These are phyloP conservation scores for Erodium chrysanthum DNA, from an alignment of 441 rosid species.

Conservation along the genomic window DNA sequence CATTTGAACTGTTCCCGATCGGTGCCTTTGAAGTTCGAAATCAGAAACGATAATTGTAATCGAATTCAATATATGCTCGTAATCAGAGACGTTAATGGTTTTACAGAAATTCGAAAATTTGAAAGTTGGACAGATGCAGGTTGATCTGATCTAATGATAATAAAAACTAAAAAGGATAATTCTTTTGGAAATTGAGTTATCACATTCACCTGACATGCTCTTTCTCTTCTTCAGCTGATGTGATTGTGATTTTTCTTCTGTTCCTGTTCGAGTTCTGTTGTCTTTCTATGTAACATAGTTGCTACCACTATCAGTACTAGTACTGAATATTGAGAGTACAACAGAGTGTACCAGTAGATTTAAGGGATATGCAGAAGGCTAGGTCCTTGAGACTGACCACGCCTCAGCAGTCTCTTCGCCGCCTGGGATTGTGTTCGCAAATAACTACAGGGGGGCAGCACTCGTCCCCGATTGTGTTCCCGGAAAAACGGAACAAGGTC, in stretches of 20 bases:
- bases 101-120: background rate
- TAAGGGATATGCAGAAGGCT: constrained; percentile 12
- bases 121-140: background rate
- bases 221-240: background rate
- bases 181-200: background rate
- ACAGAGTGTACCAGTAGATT: background rate
- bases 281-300: background rate
- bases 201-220: background rate
- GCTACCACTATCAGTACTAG: background rate
- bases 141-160: background rate
- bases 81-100: background rate
- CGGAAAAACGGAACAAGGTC: constrained; percentile 70
- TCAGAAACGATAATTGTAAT: background rate
- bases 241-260: background rate
- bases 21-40: background rate
- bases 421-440: constrained; percentile 81
- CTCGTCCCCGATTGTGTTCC: constrained; percentile 81
- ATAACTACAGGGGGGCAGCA: constrained; percentile 53
- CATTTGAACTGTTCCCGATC: constrained; percentile 6
- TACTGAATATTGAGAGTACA: background rate
- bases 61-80: background rate
- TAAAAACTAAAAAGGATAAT: background rate
- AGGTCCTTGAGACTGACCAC: constrained; percentile 29
- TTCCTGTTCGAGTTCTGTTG: constrained; percentile 3
- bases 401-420: constrained; percentile 58